Evolutionary conservation across 305 asterid species (phyloP).

Genomic region (Fraxinus xanthoxyloides): DNA sequence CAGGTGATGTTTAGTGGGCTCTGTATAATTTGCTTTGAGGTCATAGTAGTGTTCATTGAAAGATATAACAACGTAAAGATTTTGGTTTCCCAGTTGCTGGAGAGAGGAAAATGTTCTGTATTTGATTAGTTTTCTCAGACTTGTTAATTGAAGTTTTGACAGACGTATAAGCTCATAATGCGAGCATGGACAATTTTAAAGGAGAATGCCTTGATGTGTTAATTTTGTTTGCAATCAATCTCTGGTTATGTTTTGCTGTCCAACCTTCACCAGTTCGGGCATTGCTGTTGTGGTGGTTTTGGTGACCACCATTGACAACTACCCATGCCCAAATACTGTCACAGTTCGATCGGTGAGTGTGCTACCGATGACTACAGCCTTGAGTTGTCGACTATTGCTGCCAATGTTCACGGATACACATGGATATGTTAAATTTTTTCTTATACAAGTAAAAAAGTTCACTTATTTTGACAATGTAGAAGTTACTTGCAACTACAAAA

Average conservation of each 20-base stretch:
- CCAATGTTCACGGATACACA: background rate
- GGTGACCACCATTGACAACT: background rate
- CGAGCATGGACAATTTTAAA: constrained; percentile 38
- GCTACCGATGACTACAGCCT: background rate
- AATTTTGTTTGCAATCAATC: background rate
- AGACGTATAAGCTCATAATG: constrained; percentile 49
- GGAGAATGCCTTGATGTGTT: constrained; percentile 23
- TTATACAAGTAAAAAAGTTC: background rate
- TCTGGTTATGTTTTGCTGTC: background rate
- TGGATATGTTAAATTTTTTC: background rate
- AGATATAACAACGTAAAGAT: constrained; percentile 28
- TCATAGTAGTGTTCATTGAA: constrained; percentile 38
- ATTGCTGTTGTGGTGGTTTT: background rate
- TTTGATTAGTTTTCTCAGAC: constrained; percentile 49
- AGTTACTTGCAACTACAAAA: background rate
- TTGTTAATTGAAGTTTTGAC: constrained; percentile 41
- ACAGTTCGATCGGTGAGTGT: background rate
- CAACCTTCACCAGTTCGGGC: background rate
- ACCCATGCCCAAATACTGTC: background rate
- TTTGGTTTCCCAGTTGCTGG: constrained; percentile 37
- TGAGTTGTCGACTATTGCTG: background rate
- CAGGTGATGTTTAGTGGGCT: constrained; percentile 25
- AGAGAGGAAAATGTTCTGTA: constrained; percentile 43
- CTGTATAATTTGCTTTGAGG: constrained; percentile 41
- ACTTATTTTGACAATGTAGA: background rate